phyloP scores from a whole-genome alignment of 805 yeast genomes.

The Cyberlindnera veronae region DNA sequence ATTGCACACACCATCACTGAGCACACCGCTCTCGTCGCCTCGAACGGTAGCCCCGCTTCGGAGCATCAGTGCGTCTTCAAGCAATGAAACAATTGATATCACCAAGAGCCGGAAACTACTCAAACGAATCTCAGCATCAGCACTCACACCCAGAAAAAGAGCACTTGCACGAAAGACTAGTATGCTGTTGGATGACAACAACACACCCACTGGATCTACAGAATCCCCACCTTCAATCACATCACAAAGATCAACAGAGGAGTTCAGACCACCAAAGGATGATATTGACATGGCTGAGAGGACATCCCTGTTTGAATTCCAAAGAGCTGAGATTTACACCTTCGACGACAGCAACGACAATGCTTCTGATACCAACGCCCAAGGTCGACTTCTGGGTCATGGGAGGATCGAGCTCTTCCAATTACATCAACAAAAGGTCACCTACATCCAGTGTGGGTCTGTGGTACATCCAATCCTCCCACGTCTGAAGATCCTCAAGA shows the following conservation, averaged over 20 bases:
- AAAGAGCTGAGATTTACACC: constrained; percentile 22
- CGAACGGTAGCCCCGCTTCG: background rate
- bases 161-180: constrained; percentile 22
- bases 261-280: background rate
- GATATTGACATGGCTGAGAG: constrained; percentile 16
- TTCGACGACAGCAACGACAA: constrained; percentile 21
- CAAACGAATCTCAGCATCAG: constrained; percentile 18
- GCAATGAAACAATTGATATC: constrained; percentile 21
- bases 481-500: constrained; percentile 53
- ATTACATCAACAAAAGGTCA: constrained; percentile 52
- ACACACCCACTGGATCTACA: background rate
- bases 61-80: constrained; percentile 2
- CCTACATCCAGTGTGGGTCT: constrained; percentile 60
- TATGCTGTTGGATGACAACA: background rate
- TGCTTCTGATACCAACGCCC: constrained; percentile 11
- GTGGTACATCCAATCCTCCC: constrained; percentile 75
- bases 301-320: constrained; percentile 17
- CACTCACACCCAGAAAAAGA: constrained; percentile 22
- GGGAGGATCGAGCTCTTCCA: constrained; percentile 60
- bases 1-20: background rate
- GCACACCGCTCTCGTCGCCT: constrained; percentile 1
- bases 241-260: constrained; percentile 4
- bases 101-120: constrained; percentile 22
- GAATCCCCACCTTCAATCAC: constrained; percentile 4
- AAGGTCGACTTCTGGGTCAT: constrained; percentile 53